phyloP scores from a whole-genome alignment of 306 rosid species.

The Lotus japonicus region DNA sequence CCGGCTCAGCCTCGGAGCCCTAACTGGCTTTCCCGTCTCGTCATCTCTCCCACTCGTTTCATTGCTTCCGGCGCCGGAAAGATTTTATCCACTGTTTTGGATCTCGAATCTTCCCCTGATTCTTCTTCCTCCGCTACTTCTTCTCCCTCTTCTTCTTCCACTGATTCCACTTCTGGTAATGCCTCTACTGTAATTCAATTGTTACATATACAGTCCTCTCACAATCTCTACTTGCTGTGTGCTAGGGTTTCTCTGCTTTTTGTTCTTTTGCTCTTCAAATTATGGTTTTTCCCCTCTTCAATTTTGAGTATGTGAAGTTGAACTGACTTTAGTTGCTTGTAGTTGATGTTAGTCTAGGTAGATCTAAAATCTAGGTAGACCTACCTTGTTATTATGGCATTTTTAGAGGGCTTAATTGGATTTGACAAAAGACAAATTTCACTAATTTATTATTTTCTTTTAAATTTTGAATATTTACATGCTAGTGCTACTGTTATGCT shows the following conservation, averaged over 20 bases:
- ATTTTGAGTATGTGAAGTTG: background rate
- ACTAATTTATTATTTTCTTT: background rate
- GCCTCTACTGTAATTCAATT: background rate
- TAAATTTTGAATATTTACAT: too few relatives aligned
- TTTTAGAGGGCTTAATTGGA: background rate
- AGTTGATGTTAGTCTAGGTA: constrained; percentile 2
- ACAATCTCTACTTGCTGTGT: background rate
- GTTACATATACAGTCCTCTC: background rate
- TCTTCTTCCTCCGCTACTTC: constrained; percentile 28
- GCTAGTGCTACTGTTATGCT: too few relatives aligned
- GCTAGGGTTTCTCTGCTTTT: constrained; percentile 29
- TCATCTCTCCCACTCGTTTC: constrained; percentile 57
- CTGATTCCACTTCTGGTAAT: constrained; percentile 43
- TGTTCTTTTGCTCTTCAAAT: background rate
- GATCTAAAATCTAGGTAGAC: constrained; percentile 11
- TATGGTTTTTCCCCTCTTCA: background rate
- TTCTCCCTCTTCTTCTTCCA: constrained; percentile 38
- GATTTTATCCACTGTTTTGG: constrained; percentile 49
- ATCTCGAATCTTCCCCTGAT: constrained; percentile 39
- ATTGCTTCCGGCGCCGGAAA: constrained; percentile 78
- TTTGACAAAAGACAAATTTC: background rate
- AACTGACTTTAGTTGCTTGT: background rate
- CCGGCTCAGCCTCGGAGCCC: constrained; percentile 38
- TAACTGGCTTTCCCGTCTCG: constrained; percentile 72
- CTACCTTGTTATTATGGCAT: background rate